phyloP scores from a whole-genome alignment of 192 early-diverging fungal genomes.

The Backusella morwellensis region DNA sequence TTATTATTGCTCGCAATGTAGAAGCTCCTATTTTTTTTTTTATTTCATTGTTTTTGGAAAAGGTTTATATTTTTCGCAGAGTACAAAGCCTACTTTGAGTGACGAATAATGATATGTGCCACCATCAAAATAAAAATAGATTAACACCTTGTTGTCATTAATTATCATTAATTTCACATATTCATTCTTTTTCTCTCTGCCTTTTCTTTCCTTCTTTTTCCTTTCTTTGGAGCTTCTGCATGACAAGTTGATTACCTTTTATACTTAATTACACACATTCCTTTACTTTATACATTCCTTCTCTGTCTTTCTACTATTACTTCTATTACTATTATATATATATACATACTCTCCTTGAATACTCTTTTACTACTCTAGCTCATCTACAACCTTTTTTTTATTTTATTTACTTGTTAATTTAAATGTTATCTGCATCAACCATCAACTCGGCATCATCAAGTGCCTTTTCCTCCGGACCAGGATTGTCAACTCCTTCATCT shows the following conservation, averaged over 20 bases:
- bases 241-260: neutral
- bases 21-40: neutral
- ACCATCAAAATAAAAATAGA: slow-evolving; percentile 5
- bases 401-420: neutral
- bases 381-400: neutral
- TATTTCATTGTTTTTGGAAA: neutral
- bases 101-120: slow-evolving; percentile 1
- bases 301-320: neutral
- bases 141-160: slow-evolving; percentile 6
- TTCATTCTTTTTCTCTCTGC: neutral
- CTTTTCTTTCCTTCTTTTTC: neutral
- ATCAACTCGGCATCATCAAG: slow-evolving; percentile 19
- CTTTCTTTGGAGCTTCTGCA: neutral
- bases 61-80: neutral
- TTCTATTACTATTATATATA: neutral
- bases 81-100: neutral
- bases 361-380: neutral
- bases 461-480: slow-evolving; percentile 4
- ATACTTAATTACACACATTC: neutral
- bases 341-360: neutral
- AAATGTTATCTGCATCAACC: slow-evolving; percentile 31
- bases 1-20: neutral
- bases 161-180: slow-evolving; percentile 2
- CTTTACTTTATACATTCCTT: neutral
- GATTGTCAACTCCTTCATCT: slow-evolving; percentile 24